Evolutionary conservation across 805 yeast species (phyloP).

Genomic region (Yamadazyma endophytica): DNA sequence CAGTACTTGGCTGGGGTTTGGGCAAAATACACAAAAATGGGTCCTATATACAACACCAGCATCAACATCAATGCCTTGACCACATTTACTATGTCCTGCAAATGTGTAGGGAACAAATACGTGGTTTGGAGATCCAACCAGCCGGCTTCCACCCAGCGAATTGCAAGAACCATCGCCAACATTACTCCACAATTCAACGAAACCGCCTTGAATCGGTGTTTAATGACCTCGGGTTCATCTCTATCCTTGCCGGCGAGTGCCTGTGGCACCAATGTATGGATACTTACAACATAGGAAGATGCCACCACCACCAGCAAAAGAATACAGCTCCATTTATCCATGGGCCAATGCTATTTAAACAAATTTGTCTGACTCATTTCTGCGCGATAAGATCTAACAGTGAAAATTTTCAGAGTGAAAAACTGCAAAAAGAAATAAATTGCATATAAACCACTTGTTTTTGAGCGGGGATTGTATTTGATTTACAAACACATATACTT

Average conservation of each 20-base stretch:
- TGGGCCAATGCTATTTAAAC: conserved; percentile 9
- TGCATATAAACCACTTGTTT: too few relatives aligned
- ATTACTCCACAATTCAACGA: conserved; percentile 24
- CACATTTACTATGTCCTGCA: conserved; percentile 13
- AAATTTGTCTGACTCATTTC: conserved; percentile 14
- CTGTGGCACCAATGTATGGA: conserved; percentile 32
- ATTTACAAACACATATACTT: background rate
- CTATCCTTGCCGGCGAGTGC: conserved; percentile 23
- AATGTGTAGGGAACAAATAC: conserved; percentile 2
- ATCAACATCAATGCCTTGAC: conserved; percentile 14
- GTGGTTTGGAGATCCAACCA: background rate
- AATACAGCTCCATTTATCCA: background rate
- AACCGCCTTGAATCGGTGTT: conserved; percentile 36
- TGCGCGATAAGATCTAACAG: too few relatives aligned
- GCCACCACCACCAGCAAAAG: conserved; percentile 32
- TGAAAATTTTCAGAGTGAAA: too few relatives aligned
- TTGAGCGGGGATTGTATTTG: too few relatives aligned
- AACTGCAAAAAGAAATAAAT: too few relatives aligned
- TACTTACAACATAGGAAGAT: conserved; percentile 38
- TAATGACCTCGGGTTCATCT: conserved; percentile 41
- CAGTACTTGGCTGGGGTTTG: conserved; percentile 2
- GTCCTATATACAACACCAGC: conserved; percentile 45
- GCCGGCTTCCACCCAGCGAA: background rate
- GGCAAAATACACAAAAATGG: conserved; percentile 33
- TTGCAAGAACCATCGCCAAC: conserved; percentile 23